These are phyloP conservation scores for Cupressus sempervirens DNA, from an alignment of 75 land plant species.

Conservation along the genomic window DNA sequence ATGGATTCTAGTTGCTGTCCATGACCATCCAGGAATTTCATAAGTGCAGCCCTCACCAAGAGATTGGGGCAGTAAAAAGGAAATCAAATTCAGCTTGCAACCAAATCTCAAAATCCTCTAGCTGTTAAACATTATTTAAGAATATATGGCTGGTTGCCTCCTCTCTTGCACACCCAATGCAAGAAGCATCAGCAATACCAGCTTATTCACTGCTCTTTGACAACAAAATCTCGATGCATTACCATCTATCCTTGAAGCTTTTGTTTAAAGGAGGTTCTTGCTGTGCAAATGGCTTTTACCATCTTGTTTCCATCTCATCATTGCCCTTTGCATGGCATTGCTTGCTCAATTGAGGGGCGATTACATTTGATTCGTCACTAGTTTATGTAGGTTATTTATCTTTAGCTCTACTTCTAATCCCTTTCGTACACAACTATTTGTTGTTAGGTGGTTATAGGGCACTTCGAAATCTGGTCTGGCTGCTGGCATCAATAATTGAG, in stretches of 20 bases:
- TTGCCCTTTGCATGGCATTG: background rate
- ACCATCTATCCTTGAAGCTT: background rate
- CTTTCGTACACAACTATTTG: background rate
- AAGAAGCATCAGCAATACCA: background rate
- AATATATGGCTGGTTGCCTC: background rate
- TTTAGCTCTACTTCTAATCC: background rate
- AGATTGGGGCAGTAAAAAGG: background rate
- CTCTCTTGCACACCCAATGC: background rate
- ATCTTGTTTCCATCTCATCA: background rate
- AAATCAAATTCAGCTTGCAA: background rate
- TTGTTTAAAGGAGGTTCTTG: background rate
- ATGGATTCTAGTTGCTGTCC: background rate
- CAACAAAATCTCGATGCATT: background rate
- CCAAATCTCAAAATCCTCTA: background rate
- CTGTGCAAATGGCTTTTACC: background rate
- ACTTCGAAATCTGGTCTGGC: background rate
- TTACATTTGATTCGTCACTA: background rate
- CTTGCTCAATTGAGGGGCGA: background rate
- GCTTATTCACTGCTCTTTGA: background rate
- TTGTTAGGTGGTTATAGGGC: background rate
- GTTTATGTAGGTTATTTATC: background rate
- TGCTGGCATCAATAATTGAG: background rate
- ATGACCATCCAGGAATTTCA: background rate
- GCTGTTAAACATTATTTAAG: background rate
- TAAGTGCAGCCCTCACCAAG: background rate